These are phyloP conservation scores for Spatholobus suberectus DNA, from an alignment of 306 rosid genomes.

Conservation along the genomic window DNA sequence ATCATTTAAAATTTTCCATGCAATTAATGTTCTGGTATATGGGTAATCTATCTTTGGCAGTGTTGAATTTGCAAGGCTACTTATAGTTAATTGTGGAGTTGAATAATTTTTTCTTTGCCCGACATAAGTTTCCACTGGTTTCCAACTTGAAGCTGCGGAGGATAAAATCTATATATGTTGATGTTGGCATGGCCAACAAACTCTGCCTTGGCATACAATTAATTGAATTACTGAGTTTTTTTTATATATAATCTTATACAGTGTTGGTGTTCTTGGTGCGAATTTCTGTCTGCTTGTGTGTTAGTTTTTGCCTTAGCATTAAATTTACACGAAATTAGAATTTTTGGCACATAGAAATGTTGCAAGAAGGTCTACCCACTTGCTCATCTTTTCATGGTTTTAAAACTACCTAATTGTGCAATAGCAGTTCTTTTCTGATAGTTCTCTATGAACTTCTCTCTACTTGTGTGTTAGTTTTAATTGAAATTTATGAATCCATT, in stretches of 20 bases:
- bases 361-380: no score
- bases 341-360: no score
- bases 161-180: slow-evolving; percentile 78
- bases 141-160: slow-evolving; percentile 73
- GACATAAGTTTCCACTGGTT: slow-evolving; percentile 31
- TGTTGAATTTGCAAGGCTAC: slow-evolving; percentile 8
- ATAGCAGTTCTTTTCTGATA: no score
- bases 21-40: slow-evolving; percentile 5
- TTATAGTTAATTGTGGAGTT: not conserved
- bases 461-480: no score
- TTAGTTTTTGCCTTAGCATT: no score
- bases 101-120: slow-evolving; percentile 30
- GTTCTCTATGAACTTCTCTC: no score
- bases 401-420: no score
- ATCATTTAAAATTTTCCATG: not conserved
- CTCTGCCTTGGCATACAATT: slow-evolving; percentile 17
- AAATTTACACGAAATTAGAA: no score
- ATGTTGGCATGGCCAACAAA: slow-evolving; percentile 71
- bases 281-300: no score
- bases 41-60: slow-evolving; percentile 14
- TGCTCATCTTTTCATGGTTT: no score
- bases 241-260: slow-evolving; percentile 43
- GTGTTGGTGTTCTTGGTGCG: no score
- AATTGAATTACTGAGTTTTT: slow-evolving; percentile 30
- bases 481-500: no score